phyloP scores from a whole-genome alignment of 306 rosid species.

The Prunus mume region DNA sequence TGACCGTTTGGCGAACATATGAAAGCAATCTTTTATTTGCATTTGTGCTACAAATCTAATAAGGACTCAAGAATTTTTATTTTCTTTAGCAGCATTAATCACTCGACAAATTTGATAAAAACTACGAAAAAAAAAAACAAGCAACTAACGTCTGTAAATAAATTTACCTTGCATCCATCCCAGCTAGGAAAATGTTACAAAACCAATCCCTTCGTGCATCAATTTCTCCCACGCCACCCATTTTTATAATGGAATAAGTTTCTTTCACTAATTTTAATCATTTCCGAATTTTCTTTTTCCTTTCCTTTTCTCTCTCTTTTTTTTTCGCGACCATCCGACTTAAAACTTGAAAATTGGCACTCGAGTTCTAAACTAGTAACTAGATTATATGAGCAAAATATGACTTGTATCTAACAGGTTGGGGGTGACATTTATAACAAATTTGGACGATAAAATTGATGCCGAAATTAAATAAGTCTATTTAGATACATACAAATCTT shows the following conservation, averaged over 20 bases:
- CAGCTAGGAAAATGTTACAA: too few species aligned
- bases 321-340: not conserved
- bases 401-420: not conserved
- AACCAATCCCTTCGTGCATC: not conserved
- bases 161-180: too few species aligned
- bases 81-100: too few species aligned
- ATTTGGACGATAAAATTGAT: not conserved
- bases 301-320: too few species aligned
- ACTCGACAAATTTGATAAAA: too few species aligned
- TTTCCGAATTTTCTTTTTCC: not conserved
- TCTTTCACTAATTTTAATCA: not conserved
- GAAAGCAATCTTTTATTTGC: too few species aligned
- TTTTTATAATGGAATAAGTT: not conserved
- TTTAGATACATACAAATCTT: not conserved
- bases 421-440: not conserved
- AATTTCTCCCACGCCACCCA: not conserved
- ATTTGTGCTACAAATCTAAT: too few species aligned
- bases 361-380: not conserved
- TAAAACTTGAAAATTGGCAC: not conserved
- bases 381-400: not conserved
- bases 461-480: too few species aligned
- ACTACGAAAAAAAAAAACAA: too few species aligned
- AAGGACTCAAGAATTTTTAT: too few species aligned
- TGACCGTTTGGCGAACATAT: too few species aligned
- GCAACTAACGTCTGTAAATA: too few species aligned